These are phyloP conservation scores for Atalantia buxifolia DNA, from an alignment of 345 rosid species.

Conservation along the genomic window DNA sequence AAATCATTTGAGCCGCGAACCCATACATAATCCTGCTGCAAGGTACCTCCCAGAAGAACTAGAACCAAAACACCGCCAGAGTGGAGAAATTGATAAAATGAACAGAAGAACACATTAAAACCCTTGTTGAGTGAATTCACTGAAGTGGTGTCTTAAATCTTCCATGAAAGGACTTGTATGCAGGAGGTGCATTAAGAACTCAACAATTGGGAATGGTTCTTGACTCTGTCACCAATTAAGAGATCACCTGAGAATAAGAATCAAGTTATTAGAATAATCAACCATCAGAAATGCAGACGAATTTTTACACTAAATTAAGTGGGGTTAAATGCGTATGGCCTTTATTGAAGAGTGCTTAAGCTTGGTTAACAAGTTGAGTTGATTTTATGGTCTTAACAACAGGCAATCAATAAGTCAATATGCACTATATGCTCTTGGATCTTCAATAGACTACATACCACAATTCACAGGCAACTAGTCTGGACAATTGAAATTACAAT, in stretches of 20 bases:
- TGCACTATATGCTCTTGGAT: too few species aligned
- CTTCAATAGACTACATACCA: neutral
- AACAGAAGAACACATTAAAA: too few species aligned
- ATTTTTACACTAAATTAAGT: neutral
- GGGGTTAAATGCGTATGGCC: neutral
- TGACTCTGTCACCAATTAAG: neutral
- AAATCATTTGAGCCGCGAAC: neutral
- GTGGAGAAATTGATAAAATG: neutral
- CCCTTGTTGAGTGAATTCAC: neutral
- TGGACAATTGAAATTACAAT: neutral
- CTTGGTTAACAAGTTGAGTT: neutral
- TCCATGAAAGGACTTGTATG: neutral
- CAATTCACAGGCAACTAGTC: neutral
- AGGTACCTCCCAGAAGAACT: neutral
- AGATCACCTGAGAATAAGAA: neutral
- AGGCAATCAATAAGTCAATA: too few species aligned
- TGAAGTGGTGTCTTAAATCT: neutral
- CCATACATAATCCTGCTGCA: neutral
- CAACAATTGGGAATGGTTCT: neutral
- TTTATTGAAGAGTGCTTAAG: neutral
- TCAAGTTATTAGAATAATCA: neutral
- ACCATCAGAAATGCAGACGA: neutral
- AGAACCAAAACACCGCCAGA: neutral
- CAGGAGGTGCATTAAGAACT: neutral
- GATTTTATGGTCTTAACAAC: neutral